A percentile compares a stretch with the other conserved stretches of the same genome.
phyloP scores from a whole-genome alignment of 2,329 filamentous ascomycete genomes.

The Fusarium proliferatum region DNA sequence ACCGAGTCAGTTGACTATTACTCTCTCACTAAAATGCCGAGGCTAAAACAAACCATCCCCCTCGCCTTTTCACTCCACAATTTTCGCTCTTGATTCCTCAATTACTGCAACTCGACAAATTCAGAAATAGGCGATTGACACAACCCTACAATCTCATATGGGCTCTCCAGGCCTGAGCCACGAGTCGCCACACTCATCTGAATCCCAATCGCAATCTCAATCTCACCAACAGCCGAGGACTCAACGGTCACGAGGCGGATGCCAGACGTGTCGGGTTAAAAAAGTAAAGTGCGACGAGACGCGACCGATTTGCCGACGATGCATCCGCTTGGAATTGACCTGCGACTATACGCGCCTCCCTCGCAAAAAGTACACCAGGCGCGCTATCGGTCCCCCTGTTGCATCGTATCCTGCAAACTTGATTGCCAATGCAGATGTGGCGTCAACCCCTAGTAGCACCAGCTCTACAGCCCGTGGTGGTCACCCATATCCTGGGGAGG shows the following conservation, averaged over 20 bases:
- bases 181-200: neutral
- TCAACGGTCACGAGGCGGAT: neutral
- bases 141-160: neutral
- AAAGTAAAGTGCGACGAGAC: neutral
- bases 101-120: neutral
- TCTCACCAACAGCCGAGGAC: neutral
- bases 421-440: neutral
- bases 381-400: neutral
- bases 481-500: rapidly evolving
- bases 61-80: neutral
- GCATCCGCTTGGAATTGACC: neutral
- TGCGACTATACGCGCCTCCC: neutral
- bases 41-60: neutral
- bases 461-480: no score
- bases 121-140: neutral
- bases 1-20: neutral
- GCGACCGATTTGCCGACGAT: neutral
- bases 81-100: neutral
- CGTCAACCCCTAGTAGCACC: neutral
- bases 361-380: neutral
- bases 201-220: neutral
- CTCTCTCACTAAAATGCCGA: neutral
- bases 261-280: neutral
- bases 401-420: neutral
- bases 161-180: neutral